phyloP scores from a whole-genome alignment of 2,329 filamentous ascomycete genomes.

The Aspergillus sp. region DNA sequence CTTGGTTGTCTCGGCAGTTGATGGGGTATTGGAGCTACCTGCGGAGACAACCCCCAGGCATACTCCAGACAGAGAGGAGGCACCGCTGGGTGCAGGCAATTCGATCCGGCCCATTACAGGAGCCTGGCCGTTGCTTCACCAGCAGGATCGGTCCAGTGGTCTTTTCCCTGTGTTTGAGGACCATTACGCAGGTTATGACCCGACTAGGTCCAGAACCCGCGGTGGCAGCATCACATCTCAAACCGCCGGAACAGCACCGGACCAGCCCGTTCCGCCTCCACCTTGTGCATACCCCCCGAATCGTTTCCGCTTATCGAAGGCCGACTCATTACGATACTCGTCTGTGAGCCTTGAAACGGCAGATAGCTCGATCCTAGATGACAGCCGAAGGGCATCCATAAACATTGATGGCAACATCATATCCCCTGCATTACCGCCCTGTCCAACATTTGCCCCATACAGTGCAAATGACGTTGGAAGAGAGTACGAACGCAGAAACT shows the following conservation, averaged over 20 bases:
- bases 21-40: constrained; percentile 34
- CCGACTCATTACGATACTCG: constrained; percentile 38
- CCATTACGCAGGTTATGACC: constrained; percentile 23
- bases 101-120: constrained; percentile 30
- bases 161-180: constrained; percentile 27
- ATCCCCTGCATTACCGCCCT: constrained; percentile 34
- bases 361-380: constrained; percentile 40
- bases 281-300: constrained; percentile 31
- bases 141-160: constrained; percentile 21
- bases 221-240: constrained; percentile 36
- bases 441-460: constrained; percentile 36
- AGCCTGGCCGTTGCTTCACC: constrained; percentile 31
- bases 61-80: constrained; percentile 34
- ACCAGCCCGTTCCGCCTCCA: constrained; percentile 39
- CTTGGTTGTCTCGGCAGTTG: constrained; percentile 34
- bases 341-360: constrained; percentile 39
- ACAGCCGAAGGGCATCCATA: constrained; percentile 27
- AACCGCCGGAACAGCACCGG: constrained; percentile 33
- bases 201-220: constrained; percentile 25
- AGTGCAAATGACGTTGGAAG: constrained; percentile 39
- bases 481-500: constrained; percentile 30
- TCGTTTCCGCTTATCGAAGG: constrained; percentile 33
- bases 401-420: constrained; percentile 29
- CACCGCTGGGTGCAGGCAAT: constrained; percentile 21
- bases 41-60: constrained; percentile 39